Base-by-base conservation (phyloP, 306 rosid genomes). In the Mimosa pudica region DNA sequence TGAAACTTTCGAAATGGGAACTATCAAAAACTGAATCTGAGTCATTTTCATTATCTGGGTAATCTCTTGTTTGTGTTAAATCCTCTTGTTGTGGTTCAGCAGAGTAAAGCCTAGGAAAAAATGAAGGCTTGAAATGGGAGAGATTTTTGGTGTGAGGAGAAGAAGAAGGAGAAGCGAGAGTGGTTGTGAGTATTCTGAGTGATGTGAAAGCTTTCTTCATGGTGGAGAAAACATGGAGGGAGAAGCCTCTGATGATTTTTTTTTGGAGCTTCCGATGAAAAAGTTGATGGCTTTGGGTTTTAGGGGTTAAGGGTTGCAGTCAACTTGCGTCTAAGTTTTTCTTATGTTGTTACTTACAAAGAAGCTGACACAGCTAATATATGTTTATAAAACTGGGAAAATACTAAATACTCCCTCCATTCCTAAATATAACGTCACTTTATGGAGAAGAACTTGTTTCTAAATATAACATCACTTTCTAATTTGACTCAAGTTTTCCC, bases 131-230 rank as follows among this genome's bases (percentile, higher is more conserved):
- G 2, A 73, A 17, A n/a, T 10, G 72, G 62, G 6, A 32, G 12
- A n/a, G 73, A 68, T 44, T 24, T 24, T 24, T 10, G 49, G n/a
- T 81, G 60, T 9, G 77, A 45, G 86, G 70, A 6, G 74, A 67
- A 38, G 81, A 41, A 58, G 79, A 73, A 74, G 78, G 64, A 3
- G 74, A 67, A 38, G 81, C 35, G 54, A 77, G 70, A 74, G 78
- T 64, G 4, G 88, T 77, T 11, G 79, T 42, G 45, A 86, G 76
- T 77, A 76, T 68, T 71, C 88, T 80, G 16, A 88, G 85, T 49
- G 85, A 77, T 82, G 86, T 79, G 5, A 92, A 45, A 36, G 98
- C 86, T 82, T 89, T 93, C 99, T 89, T 93, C 99, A 95, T 89
- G 74, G 87, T 76, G n/a, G 66, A 54, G 38, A 1, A 51, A 32